phyloP scores from a whole-genome alignment of 1,284 basidiomycete genomes.

The Moniliella sp. region DNA sequence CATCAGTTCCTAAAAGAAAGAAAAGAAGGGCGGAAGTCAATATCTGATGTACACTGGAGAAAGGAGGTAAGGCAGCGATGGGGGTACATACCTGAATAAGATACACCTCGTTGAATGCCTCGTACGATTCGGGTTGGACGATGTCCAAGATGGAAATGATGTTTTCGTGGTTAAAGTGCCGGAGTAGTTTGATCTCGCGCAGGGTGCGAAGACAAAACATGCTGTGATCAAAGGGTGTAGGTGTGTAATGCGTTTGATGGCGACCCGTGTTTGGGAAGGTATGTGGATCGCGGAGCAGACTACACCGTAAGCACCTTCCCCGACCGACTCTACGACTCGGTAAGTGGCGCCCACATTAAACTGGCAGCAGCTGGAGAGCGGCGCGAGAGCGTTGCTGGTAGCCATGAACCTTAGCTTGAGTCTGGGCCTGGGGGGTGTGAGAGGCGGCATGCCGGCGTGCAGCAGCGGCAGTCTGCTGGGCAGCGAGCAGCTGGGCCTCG shows the following conservation, averaged over 20 bases:
- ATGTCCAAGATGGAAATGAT: constrained; percentile 23
- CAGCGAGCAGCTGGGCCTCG: too few relatives aligned
- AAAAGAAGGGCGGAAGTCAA: constrained; percentile 1
- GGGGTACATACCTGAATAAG: constrained; percentile 42
- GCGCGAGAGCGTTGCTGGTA: too few relatives aligned
- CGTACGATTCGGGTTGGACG: constrained; percentile 41
- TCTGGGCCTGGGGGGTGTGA: too few relatives aligned
- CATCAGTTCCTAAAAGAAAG: constrained; percentile 24
- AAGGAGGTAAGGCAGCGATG: not conserved
- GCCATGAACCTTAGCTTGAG: too few relatives aligned
- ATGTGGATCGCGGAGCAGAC: constrained; percentile 34
- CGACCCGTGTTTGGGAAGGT: constrained; percentile 34
- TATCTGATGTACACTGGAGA: constrained; percentile 6
- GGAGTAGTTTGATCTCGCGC: constrained; percentile 29
- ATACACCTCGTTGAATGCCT: constrained; percentile 77
- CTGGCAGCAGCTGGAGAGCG: too few relatives aligned
- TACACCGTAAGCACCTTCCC: constrained; percentile 37
- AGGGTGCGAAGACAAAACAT: constrained; percentile 33
- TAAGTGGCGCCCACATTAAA: constrained; percentile 27
- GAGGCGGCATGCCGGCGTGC: too few relatives aligned
- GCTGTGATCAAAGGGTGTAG: constrained; percentile 32
- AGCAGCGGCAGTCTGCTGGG: too few relatives aligned
- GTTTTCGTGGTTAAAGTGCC: constrained; percentile 26
- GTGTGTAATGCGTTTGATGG: constrained; percentile 36
- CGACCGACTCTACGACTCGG: constrained; percentile 35